Base-by-base conservation (phyloP, 129 eudicot genomes). In the Erigeron canadensis region DNA sequence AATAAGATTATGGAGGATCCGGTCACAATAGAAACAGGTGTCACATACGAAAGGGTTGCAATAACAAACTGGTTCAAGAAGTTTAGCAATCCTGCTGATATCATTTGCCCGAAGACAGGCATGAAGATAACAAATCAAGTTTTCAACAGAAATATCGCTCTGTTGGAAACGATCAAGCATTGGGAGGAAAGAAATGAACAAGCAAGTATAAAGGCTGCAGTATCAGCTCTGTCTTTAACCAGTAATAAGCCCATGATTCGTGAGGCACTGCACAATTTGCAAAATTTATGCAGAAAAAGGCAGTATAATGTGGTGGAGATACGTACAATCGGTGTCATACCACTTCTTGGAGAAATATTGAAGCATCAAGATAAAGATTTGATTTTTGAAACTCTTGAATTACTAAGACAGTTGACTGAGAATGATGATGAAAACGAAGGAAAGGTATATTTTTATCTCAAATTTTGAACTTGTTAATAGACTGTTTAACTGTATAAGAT, bases 151-250 rank as follows among this genome's bases (percentile, higher is more conserved):
- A 89, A 89, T 78, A 78, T 63, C 53, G 96, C 92, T 19, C 58
- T 89, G 8, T 78, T 76, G 75, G 86, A 80, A 50, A 89, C 89
- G 10, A 89, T 89, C 42, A 77, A 79, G 61, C 86, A 89, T 73
- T 89, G 96, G 96, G 83, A 84, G 81, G 86, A 84, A 74, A 82
- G 92, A 82, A 82, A 89, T 80, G 96, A 86, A 43, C 75, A 84
- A 67, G 87, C 86, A 62, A 71, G 77, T 47, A 80, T 89, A 39
- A 89, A 81, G 77, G 81, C 79, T 22, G 87, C 91, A 23, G 75
- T 79, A 45, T 82, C 86, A 65, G 92, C 85, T 51, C 75, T 89
- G 54, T 54, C 88, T 34, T 59, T 71, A 58, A 81, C 73, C 57
- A 73, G 81, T 76, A 63, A 84, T 38, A 84, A 86, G 45, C 63